Evolutionary conservation across 441 rosid species (phyloP), one percentile per base, ranked within the genome.

Genomic region (Syzygium syzygioides): DNA sequence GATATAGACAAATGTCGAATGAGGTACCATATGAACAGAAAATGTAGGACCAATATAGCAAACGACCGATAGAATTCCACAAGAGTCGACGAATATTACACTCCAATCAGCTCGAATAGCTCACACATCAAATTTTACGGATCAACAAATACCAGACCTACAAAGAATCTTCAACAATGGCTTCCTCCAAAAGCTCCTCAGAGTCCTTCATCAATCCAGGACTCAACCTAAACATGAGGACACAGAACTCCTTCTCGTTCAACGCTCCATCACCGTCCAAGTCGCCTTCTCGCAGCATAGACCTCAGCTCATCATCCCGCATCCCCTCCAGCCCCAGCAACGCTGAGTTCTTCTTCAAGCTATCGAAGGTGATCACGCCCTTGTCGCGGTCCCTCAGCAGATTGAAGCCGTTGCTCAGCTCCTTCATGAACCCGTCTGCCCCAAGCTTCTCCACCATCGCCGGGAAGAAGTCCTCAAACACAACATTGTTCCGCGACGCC

Each of bases 221-320:
- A 32, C 90, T 89, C 84, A 89, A 66, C 88, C 90, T 79, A 55
- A 89, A 89, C 90, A 89, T 89, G 45, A 89, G 59, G 30, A 89
- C 88, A 28, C 88, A 89, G 71, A 89, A 89, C 64, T 89, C 90
- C 86, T 79, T 89, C 88, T 86, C 80, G 37, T 89, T 85, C 54
- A 89, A 26, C 3, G 84, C 64, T 7, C 88, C 88, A 1, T 89
- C 90, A 7, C 90, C 90, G 13, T 89, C 88, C 52, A 80, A 30
- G 52, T 89, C 90, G 48, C 90, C 90, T 23, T 89, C 90, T 14
- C 66, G 37, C 34, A 89, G 60, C 90, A 89, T 89, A 9, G 54
- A 50, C 66, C 48, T 53, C 59, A 87, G 62, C 55, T 89, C 88
- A 12, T 86, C 87, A 20, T 89, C 90, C 55, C 59, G 45, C 86